These are phyloP conservation scores for Amanita pseudoporphyria DNA, from an alignment of 768 basidiomycete genomes.

Conservation along the genomic window DNA sequence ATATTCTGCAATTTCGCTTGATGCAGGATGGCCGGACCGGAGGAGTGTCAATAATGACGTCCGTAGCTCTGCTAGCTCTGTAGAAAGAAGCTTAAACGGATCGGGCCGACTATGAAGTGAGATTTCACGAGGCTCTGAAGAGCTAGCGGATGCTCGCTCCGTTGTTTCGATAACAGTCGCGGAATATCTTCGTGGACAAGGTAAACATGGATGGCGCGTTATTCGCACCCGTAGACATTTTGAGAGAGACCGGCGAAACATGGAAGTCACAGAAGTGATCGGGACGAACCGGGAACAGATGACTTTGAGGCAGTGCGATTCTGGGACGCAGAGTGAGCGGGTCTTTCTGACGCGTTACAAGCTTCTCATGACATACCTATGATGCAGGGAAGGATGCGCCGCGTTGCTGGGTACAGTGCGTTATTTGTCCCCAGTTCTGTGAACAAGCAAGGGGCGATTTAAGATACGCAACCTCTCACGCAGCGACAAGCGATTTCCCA, in stretches of 20 bases:
- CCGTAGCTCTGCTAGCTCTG: conserved; percentile 61
- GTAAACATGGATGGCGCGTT: neutral
- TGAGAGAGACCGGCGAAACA: neutral
- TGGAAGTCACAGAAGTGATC: neutral
- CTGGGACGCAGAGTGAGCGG: too few relatives aligned
- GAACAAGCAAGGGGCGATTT: too few relatives aligned
- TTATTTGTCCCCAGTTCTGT: too few relatives aligned
- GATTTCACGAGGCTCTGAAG: neutral
- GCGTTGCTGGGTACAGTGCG: too few relatives aligned
- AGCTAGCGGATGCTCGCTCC: neutral
- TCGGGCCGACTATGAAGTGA: conserved; percentile 29
- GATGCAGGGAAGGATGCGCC: too few relatives aligned
- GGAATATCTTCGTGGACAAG: neutral
- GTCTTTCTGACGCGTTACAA: too few relatives aligned
- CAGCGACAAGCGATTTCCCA: too few relatives aligned
- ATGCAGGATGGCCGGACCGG: conserved; percentile 73
- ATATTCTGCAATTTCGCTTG: conserved; percentile 82
- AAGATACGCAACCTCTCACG: too few relatives aligned
- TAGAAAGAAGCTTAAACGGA: conserved; percentile 57
- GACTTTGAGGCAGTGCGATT: too few relatives aligned
- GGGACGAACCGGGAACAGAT: neutral
- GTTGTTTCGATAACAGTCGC: neutral
- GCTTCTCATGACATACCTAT: too few relatives aligned
- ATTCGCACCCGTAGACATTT: neutral
- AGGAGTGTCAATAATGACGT: conserved; percentile 64